Percentiles rank a stretch among this genome's conserved stretches.
Evolutionary conservation across 2,329 filamentous ascomycete genomes (phyloP).

Genomic region (Fusarium oligoseptatum): DNA sequence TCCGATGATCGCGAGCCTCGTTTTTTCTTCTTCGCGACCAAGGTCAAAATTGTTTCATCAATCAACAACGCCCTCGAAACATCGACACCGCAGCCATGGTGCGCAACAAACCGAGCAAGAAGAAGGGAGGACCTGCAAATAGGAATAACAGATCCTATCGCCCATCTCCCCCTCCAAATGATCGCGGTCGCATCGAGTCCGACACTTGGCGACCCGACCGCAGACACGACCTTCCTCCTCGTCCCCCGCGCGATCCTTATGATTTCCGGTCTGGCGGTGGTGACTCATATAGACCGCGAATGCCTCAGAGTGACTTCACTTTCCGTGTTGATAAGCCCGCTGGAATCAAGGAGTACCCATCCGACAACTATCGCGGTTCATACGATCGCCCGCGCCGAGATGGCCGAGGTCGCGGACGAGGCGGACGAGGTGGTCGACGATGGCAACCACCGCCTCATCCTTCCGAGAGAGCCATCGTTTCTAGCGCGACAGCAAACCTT

Average conservation of each 20-base stretch:
- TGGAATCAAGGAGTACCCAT: conserved; percentile 57
- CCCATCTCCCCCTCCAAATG: conserved; percentile 20
- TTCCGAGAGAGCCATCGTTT: conserved; percentile 65
- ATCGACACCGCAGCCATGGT: conserved; percentile 15
- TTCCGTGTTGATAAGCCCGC: conserved; percentile 67
- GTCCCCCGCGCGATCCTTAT: conserved; percentile 44
- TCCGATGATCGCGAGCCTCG: not conserved
- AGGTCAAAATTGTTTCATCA: conserved; percentile 11
- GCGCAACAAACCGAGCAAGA: conserved; percentile 26
- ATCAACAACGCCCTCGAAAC: conserved; percentile 4
- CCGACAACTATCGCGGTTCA: conserved; percentile 25
- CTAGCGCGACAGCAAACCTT: conserved; percentile 56
- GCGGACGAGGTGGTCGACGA: conserved; percentile 47
- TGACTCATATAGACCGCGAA: conserved; percentile 49
- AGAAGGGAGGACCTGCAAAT: conserved; percentile 26
- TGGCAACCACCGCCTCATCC: conserved; percentile 57
- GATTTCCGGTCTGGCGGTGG: conserved; percentile 30
- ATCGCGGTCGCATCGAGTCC: conserved; percentile 38
- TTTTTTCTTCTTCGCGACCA: not conserved
- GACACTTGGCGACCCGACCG: conserved; percentile 50
- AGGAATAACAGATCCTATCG: conserved; percentile 34
- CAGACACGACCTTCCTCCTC: conserved; percentile 36
- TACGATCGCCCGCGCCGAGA: conserved; percentile 42
- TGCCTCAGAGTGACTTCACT: conserved; percentile 65
- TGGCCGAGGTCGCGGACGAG: conserved; percentile 40